Percentiles rank a stretch among this genome's conserved stretches.
These are phyloP conservation scores for Trifolium fragiferum DNA, from an alignment of 306 rosid genomes.

Conservation along the genomic window DNA sequence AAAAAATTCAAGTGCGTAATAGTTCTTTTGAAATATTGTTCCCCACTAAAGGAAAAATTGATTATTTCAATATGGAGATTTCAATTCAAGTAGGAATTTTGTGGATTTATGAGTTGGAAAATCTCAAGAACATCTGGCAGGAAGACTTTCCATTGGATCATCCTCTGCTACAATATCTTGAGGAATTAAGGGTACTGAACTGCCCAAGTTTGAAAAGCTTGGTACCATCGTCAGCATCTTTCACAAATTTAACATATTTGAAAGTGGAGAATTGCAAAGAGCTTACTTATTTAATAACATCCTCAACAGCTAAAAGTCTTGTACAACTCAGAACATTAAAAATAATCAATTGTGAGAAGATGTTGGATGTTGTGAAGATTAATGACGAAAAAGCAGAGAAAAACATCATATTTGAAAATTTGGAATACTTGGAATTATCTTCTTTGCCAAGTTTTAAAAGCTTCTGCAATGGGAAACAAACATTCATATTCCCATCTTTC, in stretches of 20 bases:
- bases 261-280: background rate
- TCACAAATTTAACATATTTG: background rate
- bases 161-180: background rate
- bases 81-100: background rate
- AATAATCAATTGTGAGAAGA: background rate
- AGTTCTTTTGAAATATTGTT: conserved; percentile 1
- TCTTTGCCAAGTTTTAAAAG: background rate
- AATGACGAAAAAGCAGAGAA: background rate
- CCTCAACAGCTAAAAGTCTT: conserved; percentile 14
- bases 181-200: rapidly evolving
- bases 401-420: background rate
- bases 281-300: conserved; percentile 3
- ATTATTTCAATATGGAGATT: background rate
- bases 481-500: background rate
- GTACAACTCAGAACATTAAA: background rate
- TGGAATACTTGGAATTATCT: background rate
- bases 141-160: background rate
- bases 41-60: background rate
- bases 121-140: background rate
- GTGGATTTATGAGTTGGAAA: background rate
- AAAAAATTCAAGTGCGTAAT: background rate
- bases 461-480: background rate
- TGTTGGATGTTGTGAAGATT: background rate
- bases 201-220: conserved; percentile 10
- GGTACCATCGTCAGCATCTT: background rate